Percentiles rank a stretch among this genome's conserved stretches.
Evolutionary conservation across 805 yeast species (phyloP).

Genomic region (Monosporozyma unispora): DNA sequence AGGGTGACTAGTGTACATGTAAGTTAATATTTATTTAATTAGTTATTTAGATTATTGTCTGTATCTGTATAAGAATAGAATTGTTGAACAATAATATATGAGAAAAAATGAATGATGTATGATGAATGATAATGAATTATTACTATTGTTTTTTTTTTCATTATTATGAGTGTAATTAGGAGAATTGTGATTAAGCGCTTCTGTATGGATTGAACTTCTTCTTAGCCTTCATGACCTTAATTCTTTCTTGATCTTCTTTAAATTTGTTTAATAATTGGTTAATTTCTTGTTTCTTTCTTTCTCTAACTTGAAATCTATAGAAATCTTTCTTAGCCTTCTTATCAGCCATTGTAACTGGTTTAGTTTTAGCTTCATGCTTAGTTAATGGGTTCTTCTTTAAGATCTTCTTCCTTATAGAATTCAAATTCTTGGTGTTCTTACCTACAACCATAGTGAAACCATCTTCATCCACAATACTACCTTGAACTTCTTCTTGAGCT

Average conservation of each 20-base stretch:
- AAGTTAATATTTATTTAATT: background rate
- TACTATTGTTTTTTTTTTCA: too few species aligned
- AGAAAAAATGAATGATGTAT: background rate
- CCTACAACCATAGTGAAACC: conserved; percentile 91
- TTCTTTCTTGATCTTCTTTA: conserved; percentile 83
- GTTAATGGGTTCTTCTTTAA: conserved; percentile 28
- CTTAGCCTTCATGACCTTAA: conserved; percentile 67
- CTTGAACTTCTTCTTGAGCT: conserved; percentile 46
- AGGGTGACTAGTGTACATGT: background rate
- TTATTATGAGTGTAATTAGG: background rate
- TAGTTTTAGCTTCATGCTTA: conserved; percentile 21
- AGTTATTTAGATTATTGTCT: background rate
- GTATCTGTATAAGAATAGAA: too few species aligned
- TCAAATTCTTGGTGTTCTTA: conserved; percentile 69
- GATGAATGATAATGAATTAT: background rate
- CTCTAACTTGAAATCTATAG: conserved; percentile 93
- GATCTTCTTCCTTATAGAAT: conserved; percentile 28
- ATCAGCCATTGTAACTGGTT: conserved; percentile 38
- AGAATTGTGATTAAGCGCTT: conserved; percentile 5
- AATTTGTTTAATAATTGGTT: conserved; percentile 75
- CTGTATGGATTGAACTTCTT: conserved; percentile 80
- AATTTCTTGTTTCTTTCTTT: conserved; percentile 86
- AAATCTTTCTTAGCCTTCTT: conserved; percentile 76
- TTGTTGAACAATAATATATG: background rate
- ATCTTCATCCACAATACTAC: conserved; percentile 74